Conservation (phyloP, 2,329 filamentous ascomycete species). For the Calonectria montana region DNA sequence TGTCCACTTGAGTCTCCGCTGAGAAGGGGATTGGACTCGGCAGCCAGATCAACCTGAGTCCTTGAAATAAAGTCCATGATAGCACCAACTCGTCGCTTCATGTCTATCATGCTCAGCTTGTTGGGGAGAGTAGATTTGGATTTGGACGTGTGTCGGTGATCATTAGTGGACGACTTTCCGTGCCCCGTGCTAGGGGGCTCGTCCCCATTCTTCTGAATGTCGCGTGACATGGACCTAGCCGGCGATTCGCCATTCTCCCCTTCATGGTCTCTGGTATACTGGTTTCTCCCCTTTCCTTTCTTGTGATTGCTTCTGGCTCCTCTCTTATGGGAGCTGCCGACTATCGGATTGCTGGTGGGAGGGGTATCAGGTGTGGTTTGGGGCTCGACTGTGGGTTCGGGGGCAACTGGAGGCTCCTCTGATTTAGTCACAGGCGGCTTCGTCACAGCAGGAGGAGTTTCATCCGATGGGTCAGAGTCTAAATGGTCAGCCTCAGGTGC, state of each 20-base stretch:
- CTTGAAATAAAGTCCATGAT: constrained; percentile 92
- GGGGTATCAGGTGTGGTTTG: constrained; percentile 52
- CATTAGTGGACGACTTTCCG: constrained; percentile 51
- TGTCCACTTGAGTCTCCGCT: constrained; percentile 54
- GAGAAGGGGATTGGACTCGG: constrained; percentile 64
- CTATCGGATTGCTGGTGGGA: constrained; percentile 57
- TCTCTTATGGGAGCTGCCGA: constrained; percentile 67
- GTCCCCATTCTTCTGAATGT: constrained; percentile 52
- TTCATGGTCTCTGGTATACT: constrained; percentile 84
- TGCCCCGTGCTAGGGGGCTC: constrained; percentile 47
- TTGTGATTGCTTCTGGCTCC: constrained; percentile 70
- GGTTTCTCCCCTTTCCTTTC: constrained; percentile 80
- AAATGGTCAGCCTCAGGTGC: background rate
- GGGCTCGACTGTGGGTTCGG: constrained; percentile 43
- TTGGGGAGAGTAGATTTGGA: constrained; percentile 64
- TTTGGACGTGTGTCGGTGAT: constrained; percentile 67
- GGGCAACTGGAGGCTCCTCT: constrained; percentile 44
- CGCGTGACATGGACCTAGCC: constrained; percentile 66
- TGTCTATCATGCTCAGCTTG: constrained; percentile 87
- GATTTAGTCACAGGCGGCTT: constrained; percentile 45
- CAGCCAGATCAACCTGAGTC: constrained; percentile 88
- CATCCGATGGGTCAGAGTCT: constrained; percentile 81
- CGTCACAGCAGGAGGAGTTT: constrained; percentile 64
- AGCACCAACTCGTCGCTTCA: constrained; percentile 84
- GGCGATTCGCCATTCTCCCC: constrained; percentile 67